These are phyloP conservation scores for Caryopteris hybrid DNA, from an alignment of 305 asterid species.

Conservation along the genomic window DNA sequence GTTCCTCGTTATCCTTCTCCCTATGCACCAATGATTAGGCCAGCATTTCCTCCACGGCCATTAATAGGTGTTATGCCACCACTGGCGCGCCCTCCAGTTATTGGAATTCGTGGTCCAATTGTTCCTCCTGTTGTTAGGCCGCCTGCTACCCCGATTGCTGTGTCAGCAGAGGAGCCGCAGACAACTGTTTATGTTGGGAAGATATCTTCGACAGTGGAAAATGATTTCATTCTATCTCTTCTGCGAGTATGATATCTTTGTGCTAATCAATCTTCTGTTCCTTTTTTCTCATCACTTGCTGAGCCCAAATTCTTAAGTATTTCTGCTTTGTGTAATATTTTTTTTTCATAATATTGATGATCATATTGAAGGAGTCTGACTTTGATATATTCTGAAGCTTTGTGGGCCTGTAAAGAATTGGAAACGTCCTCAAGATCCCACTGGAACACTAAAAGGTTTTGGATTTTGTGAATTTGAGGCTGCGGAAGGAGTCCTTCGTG, in stretches of 20 bases:
- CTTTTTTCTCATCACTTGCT: conserved; percentile 3
- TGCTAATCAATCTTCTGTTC: not conserved
- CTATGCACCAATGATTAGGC: conserved; percentile 60
- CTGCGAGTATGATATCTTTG: conserved; percentile 56
- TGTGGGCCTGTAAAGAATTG: conserved; percentile 98
- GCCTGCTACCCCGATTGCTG: conserved; percentile 35
- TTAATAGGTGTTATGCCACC: conserved; percentile 61
- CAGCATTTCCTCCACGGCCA: conserved; percentile 70
- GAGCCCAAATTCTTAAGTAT: conserved; percentile 6
- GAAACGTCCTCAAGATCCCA: conserved; percentile 95
- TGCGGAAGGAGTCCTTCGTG: conserved; percentile 96
- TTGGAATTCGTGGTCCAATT: conserved; percentile 70
- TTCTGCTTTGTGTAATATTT: not conserved
- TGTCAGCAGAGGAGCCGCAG: conserved; percentile 66
- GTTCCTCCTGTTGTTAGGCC: conserved; percentile 60
- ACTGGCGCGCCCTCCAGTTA: conserved; percentile 66
- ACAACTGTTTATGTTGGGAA: conserved; percentile 92
- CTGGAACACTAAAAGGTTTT: conserved; percentile 84
- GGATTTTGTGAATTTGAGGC: conserved; percentile 98
- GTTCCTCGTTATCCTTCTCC: conserved; percentile 69
- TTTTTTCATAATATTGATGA: not conserved
- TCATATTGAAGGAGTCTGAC: conserved; percentile 25
- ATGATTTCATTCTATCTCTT: conserved; percentile 84
- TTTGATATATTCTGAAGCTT: conserved; percentile 48
- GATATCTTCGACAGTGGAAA: conserved; percentile 84